A percentile compares a stretch with the other conserved stretches of the same genome.
phyloP scores from a whole-genome alignment of 2,329 filamentous ascomycete genomes.

The Trichoderma sp. region DNA sequence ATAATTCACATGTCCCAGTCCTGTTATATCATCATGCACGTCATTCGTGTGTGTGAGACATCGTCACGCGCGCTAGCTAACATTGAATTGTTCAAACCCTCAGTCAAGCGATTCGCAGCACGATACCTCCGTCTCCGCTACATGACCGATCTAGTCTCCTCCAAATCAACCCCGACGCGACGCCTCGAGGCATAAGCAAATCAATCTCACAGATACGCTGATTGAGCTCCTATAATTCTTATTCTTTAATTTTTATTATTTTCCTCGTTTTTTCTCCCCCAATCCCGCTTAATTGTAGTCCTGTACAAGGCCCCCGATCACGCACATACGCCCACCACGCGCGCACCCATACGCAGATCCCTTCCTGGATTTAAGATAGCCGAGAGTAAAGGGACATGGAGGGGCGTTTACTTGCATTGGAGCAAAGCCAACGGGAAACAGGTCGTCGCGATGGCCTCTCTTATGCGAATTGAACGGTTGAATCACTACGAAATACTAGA shows the following conservation, averaged over 20 bases:
- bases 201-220: neutral
- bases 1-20: neutral
- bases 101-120: constrained; percentile 16
- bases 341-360: neutral
- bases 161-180: constrained; percentile 9
- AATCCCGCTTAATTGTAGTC: neutral
- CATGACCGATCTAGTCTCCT: constrained; percentile 13
- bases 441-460: neutral
- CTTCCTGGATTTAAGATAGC: constrained; percentile 6
- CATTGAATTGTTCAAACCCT: neutral
- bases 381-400: constrained; percentile 1
- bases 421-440: neutral
- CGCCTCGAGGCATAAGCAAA: constrained; percentile 7
- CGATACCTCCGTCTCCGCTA: constrained; percentile 14
- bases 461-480: neutral
- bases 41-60: constrained; percentile 5
- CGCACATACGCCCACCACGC: neutral
- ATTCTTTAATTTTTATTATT: neutral
- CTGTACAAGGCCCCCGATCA: neutral
- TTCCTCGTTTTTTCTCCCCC: neutral
- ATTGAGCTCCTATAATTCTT: neutral
- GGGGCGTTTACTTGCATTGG: neutral
- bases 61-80: constrained; percentile 10
- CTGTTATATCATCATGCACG: neutral
- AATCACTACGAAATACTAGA: neutral